Evolutionary conservation across 768 basidiomycete genomes (phyloP).

Genomic region (Leccinum subgranulosum): DNA sequence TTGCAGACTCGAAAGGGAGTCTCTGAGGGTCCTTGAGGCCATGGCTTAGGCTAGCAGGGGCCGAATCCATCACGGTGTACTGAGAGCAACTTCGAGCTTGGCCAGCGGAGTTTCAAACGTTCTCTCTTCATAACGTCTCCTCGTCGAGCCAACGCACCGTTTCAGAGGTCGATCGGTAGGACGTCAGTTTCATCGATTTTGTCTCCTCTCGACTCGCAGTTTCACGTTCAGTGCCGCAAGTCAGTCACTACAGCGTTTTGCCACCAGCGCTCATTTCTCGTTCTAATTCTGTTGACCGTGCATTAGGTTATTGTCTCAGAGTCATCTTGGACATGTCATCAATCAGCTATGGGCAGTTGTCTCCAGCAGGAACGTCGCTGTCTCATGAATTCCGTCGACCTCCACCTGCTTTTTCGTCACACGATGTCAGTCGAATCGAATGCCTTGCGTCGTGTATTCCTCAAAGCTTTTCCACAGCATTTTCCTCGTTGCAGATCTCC

Average conservation of each 20-base stretch:
- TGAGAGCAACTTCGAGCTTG: conserved; percentile 7
- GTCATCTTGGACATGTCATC: conserved; percentile 23
- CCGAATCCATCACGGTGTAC: conserved; percentile 20
- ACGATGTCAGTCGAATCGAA: conserved; percentile 33
- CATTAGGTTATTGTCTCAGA: conserved; percentile 3
- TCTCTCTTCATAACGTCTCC: conserved; percentile 23
- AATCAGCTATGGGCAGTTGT: conserved; percentile 24
- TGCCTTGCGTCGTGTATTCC: conserved; percentile 12
- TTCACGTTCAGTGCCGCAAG: conserved; percentile 3
- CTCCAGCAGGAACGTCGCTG: conserved; percentile 25
- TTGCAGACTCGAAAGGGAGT: conserved; percentile 49
- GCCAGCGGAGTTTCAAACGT: conserved; percentile 33
- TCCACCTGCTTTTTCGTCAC: conserved; percentile 18
- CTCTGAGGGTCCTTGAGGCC: conserved; percentile 44
- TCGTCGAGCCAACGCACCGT: conserved; percentile 7
- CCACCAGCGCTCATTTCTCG: background rate
- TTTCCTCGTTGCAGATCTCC: conserved; percentile 43
- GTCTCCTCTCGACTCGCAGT: conserved; percentile 1
- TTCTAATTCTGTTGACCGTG: conserved; percentile 5
- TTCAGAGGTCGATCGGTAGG: conserved; percentile 10
- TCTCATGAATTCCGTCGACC: conserved; percentile 29
- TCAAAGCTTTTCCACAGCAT: conserved; percentile 24
- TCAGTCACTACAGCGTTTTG: background rate
- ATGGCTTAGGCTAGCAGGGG: conserved; percentile 14
- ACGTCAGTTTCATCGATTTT: background rate